Evolutionary conservation across 352 stramenopile genomes (phyloP).

Genomic region (Globisporangium mamillatum): DNA sequence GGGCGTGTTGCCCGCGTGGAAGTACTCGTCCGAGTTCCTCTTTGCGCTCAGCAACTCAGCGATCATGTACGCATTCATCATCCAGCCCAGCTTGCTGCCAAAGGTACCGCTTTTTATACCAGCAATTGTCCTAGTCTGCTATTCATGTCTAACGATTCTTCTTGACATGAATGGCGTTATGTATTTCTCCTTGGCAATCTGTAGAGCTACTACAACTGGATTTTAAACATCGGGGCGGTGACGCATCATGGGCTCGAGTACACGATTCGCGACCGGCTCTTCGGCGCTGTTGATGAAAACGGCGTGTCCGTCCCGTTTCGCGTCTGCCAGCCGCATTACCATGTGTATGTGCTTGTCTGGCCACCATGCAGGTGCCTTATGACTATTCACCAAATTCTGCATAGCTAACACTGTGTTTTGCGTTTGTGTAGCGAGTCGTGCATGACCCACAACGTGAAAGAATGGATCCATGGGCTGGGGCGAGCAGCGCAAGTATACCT

Average conservation of each 20-base stretch:
- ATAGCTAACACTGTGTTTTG: not conserved
- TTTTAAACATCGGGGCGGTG: slow-evolving; percentile 66
- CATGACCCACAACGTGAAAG: slow-evolving; percentile 67
- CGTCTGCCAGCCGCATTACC: slow-evolving; percentile 81
- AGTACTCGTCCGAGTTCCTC: slow-evolving; percentile 68
- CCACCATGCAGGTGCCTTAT: too few species aligned
- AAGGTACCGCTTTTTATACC: slow-evolving; percentile 36
- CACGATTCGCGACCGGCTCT: slow-evolving; percentile 56
- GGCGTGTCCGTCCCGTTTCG: slow-evolving; percentile 54
- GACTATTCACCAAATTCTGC: not conserved
- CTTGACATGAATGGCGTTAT: not conserved
- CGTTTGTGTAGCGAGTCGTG: slow-evolving; percentile 71
- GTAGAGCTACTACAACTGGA: slow-evolving; percentile 85
- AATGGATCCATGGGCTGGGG: slow-evolving; percentile 67
- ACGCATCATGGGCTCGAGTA: slow-evolving; percentile 75
- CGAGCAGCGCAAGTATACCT: slow-evolving; percentile 80
- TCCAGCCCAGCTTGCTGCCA: slow-evolving; percentile 61
- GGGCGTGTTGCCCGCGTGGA: slow-evolving; percentile 45
- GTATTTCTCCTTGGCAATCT: not conserved
- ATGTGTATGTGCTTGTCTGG: slow-evolving; percentile 49
- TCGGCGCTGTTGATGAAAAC: slow-evolving; percentile 37
- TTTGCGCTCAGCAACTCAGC: slow-evolving; percentile 74
- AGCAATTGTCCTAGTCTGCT: not conserved
- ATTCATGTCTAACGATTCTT: not conserved
- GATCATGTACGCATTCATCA: slow-evolving; percentile 82